Percentiles rank a stretch among this genome's conserved stretches.
phyloP scores from a whole-genome alignment of 176 grass and related monocot species.

The Panicum miliaceum region DNA sequence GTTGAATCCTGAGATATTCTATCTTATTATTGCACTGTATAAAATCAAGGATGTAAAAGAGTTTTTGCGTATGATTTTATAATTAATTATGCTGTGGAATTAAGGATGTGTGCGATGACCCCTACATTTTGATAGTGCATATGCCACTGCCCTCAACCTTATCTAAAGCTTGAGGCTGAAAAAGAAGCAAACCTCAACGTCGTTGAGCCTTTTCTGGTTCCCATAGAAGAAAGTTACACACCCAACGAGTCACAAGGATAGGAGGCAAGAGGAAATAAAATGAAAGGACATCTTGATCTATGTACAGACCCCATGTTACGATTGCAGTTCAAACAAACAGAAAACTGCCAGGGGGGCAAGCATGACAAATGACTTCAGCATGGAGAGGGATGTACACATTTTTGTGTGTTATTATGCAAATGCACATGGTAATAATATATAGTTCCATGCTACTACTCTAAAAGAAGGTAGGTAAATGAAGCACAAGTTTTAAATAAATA shows the following conservation, averaged over 20 bases:
- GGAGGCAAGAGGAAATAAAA: background rate
- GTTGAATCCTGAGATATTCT: background rate
- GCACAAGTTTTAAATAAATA: background rate
- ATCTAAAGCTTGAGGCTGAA: background rate
- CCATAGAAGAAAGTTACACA: background rate
- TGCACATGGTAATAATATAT: background rate
- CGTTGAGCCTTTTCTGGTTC: background rate
- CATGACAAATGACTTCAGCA: slow-evolving; percentile 25
- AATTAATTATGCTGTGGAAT: background rate
- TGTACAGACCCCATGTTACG: background rate
- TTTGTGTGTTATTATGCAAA: background rate
- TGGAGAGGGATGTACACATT: slow-evolving; percentile 7
- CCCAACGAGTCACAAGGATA: slow-evolving; percentile 1
- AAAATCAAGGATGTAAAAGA: background rate
- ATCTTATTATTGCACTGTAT: background rate
- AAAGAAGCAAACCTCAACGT: background rate
- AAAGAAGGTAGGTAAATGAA: background rate
- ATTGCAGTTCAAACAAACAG: background rate
- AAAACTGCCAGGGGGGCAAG: background rate
- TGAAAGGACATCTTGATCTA: background rate
- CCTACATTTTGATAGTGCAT: background rate
- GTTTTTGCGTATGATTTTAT: background rate
- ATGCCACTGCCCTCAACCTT: background rate
- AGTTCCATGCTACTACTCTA: background rate
- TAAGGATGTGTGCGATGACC: no score